Percentiles rank a stretch among this genome's conserved stretches.
phyloP scores from a whole-genome alignment of 2,329 filamentous ascomycete genomes.

The Nigrospora sphaerica region DNA sequence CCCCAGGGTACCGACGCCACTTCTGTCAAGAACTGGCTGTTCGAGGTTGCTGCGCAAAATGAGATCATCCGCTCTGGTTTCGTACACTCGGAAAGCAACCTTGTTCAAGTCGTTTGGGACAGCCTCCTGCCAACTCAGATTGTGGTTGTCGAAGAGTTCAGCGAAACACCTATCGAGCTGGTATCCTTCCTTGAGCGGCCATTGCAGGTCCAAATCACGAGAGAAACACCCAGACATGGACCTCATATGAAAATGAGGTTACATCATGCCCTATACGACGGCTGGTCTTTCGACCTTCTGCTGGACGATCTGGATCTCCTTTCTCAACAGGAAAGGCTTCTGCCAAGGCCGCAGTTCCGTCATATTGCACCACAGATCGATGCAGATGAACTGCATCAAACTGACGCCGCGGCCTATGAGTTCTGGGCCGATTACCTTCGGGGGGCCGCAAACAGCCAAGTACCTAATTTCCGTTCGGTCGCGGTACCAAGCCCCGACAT shows the following conservation, averaged over 20 bases:
- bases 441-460: conserved; percentile 41
- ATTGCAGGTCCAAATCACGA: conserved; percentile 50
- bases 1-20: conserved; percentile 23
- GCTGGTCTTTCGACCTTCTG: conserved; percentile 82
- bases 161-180: conserved; percentile 30
- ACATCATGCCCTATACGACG: conserved; percentile 84
- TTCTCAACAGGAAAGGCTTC: conserved; percentile 30
- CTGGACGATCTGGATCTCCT: conserved; percentile 53
- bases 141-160: conserved; percentile 26
- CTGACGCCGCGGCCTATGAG: conserved; percentile 33
- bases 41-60: conserved; percentile 44
- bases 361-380: conserved; percentile 43
- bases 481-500: conserved; percentile 18
- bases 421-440: conserved; percentile 68
- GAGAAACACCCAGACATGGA: background rate
- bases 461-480: conserved; percentile 52
- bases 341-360: conserved; percentile 50
- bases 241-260: conserved; percentile 41
- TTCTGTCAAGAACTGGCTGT: conserved; percentile 42
- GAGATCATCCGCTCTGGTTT: conserved; percentile 72
- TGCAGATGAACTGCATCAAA: conserved; percentile 6
- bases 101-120: conserved; percentile 60
- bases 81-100: conserved; percentile 40
- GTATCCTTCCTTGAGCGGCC: conserved; percentile 45
- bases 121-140: conserved; percentile 36